Percentiles rank a stretch among this genome's conserved stretches.
phyloP scores from a whole-genome alignment of 1,139 yeast species.

The Keqinozyma sinolaborantium region DNA sequence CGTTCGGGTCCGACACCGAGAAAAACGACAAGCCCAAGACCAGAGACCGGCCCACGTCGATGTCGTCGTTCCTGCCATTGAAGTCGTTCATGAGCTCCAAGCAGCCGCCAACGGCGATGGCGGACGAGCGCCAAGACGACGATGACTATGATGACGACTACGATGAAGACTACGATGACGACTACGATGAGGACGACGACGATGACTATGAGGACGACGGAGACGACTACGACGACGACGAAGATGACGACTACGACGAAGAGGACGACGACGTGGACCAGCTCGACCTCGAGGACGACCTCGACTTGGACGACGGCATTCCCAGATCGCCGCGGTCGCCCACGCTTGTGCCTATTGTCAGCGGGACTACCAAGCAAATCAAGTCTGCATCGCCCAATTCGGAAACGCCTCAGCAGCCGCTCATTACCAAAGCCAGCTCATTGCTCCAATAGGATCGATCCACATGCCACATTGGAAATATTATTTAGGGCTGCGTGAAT shows the following conservation, averaged over 20 bases:
- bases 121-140: constrained; percentile 9
- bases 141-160: constrained; percentile 15
- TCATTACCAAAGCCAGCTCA: too few relatives aligned
- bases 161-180: constrained; percentile 14
- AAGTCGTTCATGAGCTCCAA: constrained; percentile 35
- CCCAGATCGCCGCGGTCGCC: constrained; percentile 1
- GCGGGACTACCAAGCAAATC: too few relatives aligned
- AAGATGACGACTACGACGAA: constrained; percentile 26
- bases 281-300: constrained; percentile 16
- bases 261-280: constrained; percentile 25
- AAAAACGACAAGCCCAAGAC: constrained; percentile 4
- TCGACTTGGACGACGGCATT: constrained; percentile 4
- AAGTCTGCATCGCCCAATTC: too few relatives aligned
- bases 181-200: constrained; percentile 13
- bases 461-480: too few relatives aligned
- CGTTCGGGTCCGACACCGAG: constrained; percentile 10
- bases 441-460: too few relatives aligned
- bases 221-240: constrained; percentile 25
- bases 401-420: too few relatives aligned
- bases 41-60: constrained; percentile 31
- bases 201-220: constrained; percentile 20
- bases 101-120: constrained; percentile 14
- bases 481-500: too few relatives aligned
- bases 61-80: constrained; percentile 40
- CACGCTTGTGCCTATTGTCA: background rate